Conservation (phyloP, 352 stramenopile genomes). For the Phytopythium chamaehyphon region DNA sequence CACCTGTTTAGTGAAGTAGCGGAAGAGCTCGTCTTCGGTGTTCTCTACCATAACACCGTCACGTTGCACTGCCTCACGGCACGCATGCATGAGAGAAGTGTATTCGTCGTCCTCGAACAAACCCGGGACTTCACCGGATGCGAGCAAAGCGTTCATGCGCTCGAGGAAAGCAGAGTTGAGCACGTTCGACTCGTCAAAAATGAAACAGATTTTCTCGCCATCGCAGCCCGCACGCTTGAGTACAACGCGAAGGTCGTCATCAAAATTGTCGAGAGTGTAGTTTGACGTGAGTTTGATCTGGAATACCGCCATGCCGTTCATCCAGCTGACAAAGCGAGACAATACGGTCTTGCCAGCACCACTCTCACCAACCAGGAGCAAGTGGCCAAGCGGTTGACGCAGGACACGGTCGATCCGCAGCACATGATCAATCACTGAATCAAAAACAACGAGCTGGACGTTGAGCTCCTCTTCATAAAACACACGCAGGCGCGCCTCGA, state of each 20-base stretch:
- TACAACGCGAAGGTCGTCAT: constrained; percentile 97
- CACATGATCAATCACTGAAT: constrained; percentile 99
- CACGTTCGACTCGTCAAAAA: constrained; percentile 99
- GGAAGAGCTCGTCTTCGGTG: constrained; percentile 94
- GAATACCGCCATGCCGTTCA: constrained; percentile 99
- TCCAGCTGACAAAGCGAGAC: constrained; percentile 99
- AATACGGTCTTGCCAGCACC: constrained; percentile 99
- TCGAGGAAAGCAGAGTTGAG: constrained; percentile 98
- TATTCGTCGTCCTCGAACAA: constrained; percentile 99
- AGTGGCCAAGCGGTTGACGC: constrained; percentile 97
- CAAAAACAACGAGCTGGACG: constrained; percentile 99
- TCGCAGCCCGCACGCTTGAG: constrained; percentile 97
- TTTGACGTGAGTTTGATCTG: constrained; percentile 99
- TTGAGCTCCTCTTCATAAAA: constrained; percentile 99
- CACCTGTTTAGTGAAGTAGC: constrained; percentile 97
- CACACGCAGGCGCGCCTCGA: constrained; percentile 94
- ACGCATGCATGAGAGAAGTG: constrained; percentile 94
- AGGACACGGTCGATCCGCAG: constrained; percentile 98
- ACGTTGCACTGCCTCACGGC: constrained; percentile 92
- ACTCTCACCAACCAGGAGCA: constrained; percentile 98
- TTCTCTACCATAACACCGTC: constrained; percentile 89
- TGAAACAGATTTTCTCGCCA: constrained; percentile 99
- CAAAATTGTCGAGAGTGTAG: constrained; percentile 99
- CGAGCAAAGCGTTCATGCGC: constrained; percentile 99
- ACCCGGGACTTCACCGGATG: constrained; percentile 98